These are phyloP conservation scores for Cyclotella sp. DNA, from an alignment of 108 stramenopile genomes.

Conservation along the genomic window DNA sequence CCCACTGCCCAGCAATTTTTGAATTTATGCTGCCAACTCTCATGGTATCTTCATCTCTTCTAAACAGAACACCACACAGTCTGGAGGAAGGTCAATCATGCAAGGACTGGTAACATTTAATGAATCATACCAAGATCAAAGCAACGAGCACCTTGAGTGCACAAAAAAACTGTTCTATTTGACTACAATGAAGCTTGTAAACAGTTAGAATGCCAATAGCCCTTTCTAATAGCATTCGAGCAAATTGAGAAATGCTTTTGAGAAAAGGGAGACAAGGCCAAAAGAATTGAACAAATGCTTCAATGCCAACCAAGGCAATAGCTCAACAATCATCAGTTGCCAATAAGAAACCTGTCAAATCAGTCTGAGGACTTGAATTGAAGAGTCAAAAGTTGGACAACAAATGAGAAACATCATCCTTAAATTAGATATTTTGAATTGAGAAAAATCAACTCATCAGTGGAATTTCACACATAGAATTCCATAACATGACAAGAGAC, in stretches of 20 bases:
- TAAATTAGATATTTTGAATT: conserved; percentile 2
- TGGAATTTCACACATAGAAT: conserved; percentile 24
- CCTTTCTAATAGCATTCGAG: neutral
- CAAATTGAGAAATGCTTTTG: conserved; percentile 6
- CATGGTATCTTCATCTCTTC: neutral
- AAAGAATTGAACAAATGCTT: neutral
- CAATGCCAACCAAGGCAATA: conserved; percentile 4
- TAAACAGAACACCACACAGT: neutral
- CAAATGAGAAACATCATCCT: conserved; percentile 3
- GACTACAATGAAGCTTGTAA: conserved; percentile 14
- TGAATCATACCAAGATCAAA: neutral
- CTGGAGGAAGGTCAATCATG: neutral
- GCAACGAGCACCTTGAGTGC: conserved; percentile 6
- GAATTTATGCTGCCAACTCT: neutral
- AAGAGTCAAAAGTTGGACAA: conserved; percentile 8
- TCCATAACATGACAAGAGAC: neutral
- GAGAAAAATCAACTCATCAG: conserved; percentile 21
- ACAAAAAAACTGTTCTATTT: conserved; percentile 11
- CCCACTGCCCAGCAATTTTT: neutral
- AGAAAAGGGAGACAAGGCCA: conserved; percentile 22
- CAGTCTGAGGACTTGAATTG: conserved; percentile 6
- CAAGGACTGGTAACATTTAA: neutral
- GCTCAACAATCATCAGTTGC: conserved; percentile 22
- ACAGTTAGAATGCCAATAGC: conserved; percentile 11
- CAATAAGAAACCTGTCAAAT: conserved; percentile 9